Evolutionary conservation across 345 rosid genomes (phyloP), one percentile per base, ranked within the genome.

Genomic region (Populus nigra): DNA sequence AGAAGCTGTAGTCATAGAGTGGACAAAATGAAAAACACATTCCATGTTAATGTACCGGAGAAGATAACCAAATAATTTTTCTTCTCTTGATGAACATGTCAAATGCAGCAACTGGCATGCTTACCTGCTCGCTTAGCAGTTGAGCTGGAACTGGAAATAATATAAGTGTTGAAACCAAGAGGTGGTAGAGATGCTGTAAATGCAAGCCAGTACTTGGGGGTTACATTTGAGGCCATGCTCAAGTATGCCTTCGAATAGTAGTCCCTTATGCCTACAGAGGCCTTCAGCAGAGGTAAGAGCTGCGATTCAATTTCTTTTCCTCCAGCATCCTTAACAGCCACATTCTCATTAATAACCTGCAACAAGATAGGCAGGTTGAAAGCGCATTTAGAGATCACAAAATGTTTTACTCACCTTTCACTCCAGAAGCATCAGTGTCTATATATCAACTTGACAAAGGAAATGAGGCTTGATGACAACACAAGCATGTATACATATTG

Each of bases 111-210:
- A 73, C 29, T 31, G 13, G 41, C 7, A 10, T 63, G 68, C 81
- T 81, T 81, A 94, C 98, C 94, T 86, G 88, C 82, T 70, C 82
- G 83, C 69, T 88, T 63, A 23, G 75, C 12, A 65, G 75, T 29
- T 57, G 69, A n/a, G 68, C 38, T 89, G 59, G 91, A 85, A 78
- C 68, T 73, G 63, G 90, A 88, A 79, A 95, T 84, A 82, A 83
- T 83, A 74, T 91, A 95, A 25, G 97, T 88, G 84, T 87, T 91
- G 86, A 94, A 93, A 80, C 97, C 98, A 77, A 94, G 90, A 81
- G 99, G 91, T 53, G 99, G 98, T 68, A 91, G 91, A 65, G 97
- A 88, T 77, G 81, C 99, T 71, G 91, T 78, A 86, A 95, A 95
- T 62, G 93, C 96, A 81, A 95, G 91, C 91, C 91, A 90, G 83